Evolutionary conservation across 2,329 filamentous ascomycete genomes (phyloP).

Genomic region (Westerdykella ornata): DNA sequence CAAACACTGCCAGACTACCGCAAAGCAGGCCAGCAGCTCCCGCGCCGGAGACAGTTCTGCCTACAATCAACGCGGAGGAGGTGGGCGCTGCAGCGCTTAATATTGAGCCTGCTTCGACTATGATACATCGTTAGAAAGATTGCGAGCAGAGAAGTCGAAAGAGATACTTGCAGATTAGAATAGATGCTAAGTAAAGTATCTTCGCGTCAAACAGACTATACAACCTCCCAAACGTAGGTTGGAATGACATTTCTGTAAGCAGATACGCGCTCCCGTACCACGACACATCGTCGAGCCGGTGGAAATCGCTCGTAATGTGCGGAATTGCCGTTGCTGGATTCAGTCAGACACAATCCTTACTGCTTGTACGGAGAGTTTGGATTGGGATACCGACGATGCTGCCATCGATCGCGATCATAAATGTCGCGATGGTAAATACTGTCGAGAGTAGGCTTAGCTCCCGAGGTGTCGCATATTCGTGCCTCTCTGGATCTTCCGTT

Average conservation of each 20-base stretch:
- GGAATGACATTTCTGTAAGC: background rate
- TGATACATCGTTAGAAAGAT: constrained; percentile 3
- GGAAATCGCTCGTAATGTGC: constrained; percentile 17
- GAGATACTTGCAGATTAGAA: background rate
- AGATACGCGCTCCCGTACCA: constrained; percentile 3
- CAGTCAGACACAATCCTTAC: too few relatives aligned
- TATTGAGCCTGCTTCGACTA: constrained; percentile 38
- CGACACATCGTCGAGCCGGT: constrained; percentile 9
- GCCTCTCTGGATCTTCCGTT: too few relatives aligned
- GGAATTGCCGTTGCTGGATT: constrained; percentile 10
- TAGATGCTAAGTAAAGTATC: background rate
- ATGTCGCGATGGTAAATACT: too few relatives aligned
- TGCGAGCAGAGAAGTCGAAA: background rate
- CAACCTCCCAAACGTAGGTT: constrained; percentile 1
- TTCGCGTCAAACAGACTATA: constrained; percentile 1
- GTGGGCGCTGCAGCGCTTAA: constrained; percentile 32
- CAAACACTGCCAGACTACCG: constrained; percentile 36
- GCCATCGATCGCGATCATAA: too few relatives aligned
- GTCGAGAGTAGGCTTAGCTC: too few relatives aligned
- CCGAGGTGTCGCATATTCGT: too few relatives aligned
- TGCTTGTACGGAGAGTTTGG: too few relatives aligned
- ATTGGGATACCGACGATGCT: too few relatives aligned
- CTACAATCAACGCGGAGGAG: constrained; percentile 40
- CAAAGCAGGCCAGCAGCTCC: constrained; percentile 40
- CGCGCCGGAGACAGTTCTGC: constrained; percentile 38